Evolutionary conservation across 495 filamentous ascomycete genomes (phyloP).

Genomic region (Penicillium bialowiezense): DNA sequence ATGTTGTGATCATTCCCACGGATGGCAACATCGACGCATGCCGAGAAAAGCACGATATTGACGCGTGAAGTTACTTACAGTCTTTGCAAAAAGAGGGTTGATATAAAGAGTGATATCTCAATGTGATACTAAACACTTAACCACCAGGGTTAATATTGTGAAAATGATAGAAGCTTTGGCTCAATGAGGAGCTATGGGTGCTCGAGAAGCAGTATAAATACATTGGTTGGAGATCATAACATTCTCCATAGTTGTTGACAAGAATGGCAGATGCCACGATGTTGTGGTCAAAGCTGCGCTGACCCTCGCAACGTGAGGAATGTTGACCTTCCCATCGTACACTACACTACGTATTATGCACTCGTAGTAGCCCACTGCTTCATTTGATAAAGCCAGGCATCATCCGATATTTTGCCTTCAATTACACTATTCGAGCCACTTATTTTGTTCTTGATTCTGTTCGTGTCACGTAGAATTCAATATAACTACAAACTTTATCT

Average conservation of each 20-base stretch:
- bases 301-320: conserved; percentile 26
- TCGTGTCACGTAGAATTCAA: too few species aligned
- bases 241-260: conserved; percentile 16
- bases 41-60: background rate
- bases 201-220: conserved; percentile 18
- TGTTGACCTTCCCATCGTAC: conserved; percentile 6
- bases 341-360: too few species aligned
- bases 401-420: too few species aligned
- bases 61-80: background rate
- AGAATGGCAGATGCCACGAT: conserved; percentile 24
- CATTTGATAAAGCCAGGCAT: too few species aligned
- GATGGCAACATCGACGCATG: background rate
- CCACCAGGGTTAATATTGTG: conserved; percentile 16
- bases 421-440: too few species aligned
- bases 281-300: background rate
- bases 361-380: too few species aligned
- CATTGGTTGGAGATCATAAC: conserved; percentile 6
- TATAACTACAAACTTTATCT: too few species aligned
- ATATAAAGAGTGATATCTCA: conserved; percentile 6
- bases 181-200: background rate
- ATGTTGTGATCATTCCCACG: background rate
- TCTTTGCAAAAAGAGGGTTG: background rate
- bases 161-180: conserved; percentile 9
- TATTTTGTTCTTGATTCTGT: too few species aligned
- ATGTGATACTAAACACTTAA: conserved; percentile 13